Evolutionary conservation across 177 flowering plant genomes (phyloP), one percentile per base, ranked within the genome.

Genomic region (Telopea speciosissima): DNA sequence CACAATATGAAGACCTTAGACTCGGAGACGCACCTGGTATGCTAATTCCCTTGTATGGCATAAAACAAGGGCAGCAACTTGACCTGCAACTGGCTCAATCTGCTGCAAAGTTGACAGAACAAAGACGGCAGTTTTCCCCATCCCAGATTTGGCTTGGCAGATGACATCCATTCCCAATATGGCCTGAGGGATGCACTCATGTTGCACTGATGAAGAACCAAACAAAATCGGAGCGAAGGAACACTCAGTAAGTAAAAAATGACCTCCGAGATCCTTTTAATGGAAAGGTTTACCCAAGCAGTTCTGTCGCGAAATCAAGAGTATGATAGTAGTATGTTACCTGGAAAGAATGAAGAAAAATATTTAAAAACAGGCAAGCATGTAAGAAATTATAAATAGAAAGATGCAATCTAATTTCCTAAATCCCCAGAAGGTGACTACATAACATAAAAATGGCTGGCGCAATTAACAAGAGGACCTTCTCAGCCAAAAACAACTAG

Each of bases 81-180:
- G 97, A 16, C 97, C 98, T 2, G 99, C 79, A 67, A 87, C 88
- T n/a, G 98, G 95, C 72, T 95, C 99, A 75, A 91, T 93, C 76
- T 95, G 99, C 78, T 93, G 99, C 80, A 95, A 44, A 21, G 93
- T 82, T 22, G 98, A 95, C 8, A 95, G 81, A 70, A 95, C 99
- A 81, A 95, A 95, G 16, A 95, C 99, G 54, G 99, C 99, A 68
- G 99, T 95, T 79, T 95, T 95, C 6, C 99, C 99, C 99, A 95
- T 95, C 49, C 99, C 99, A 28, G 99, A 95, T 70, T 95, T 95
- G 1, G 99, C 99, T 90, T 95, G 99, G 72, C 99, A 95, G 58
- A 95, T 90, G 54, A 95, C 99, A 87, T 95, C 98, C 99, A 95
- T 95, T 64, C 99, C 99, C 77, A 95, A 74, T 25, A 93, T 95